Evolutionary conservation across 2,329 filamentous ascomycete species (phyloP).

Genomic region (Alternaria arbusti): DNA sequence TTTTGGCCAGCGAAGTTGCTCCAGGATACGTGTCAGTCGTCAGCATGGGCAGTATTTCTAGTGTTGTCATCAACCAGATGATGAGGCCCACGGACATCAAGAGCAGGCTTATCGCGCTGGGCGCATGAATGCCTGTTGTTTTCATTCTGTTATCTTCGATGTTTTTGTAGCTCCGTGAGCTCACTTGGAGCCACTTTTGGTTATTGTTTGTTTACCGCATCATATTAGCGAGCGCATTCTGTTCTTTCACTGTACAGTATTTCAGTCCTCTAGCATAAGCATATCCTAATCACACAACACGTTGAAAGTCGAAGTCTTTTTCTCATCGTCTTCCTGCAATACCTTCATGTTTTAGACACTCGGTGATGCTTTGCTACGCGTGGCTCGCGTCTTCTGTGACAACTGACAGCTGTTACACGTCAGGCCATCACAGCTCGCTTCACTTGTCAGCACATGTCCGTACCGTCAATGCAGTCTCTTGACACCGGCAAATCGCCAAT

Average conservation of each 20-base stretch:
- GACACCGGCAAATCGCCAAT: neutral
- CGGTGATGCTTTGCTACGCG: neutral
- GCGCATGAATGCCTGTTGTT: slow-evolving; percentile 14
- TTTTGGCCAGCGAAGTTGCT: slow-evolving; percentile 53
- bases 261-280: neutral
- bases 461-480: too few species aligned
- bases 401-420: neutral
- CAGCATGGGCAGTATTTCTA: slow-evolving; percentile 49
- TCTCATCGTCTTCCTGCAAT: neutral
- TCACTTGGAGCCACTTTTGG: neutral
- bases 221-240: neutral
- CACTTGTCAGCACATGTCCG: neutral
- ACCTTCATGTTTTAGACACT: neutral
- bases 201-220: neutral
- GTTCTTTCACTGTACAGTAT: neutral
- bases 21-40: slow-evolving; percentile 52
- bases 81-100: slow-evolving; percentile 44
- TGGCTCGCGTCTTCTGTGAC: neutral
- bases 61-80: slow-evolving; percentile 51
- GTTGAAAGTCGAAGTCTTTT: neutral
- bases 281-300: neutral
- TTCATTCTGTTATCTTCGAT: neutral
- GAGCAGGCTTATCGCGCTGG: slow-evolving; percentile 39
- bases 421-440: neutral
- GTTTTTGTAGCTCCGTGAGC: neutral